A percentile compares a stretch with the other conserved stretches of the same genome.
These are phyloP conservation scores for Castanea crenata DNA, from an alignment of 306 rosid genomes.

Conservation along the genomic window DNA sequence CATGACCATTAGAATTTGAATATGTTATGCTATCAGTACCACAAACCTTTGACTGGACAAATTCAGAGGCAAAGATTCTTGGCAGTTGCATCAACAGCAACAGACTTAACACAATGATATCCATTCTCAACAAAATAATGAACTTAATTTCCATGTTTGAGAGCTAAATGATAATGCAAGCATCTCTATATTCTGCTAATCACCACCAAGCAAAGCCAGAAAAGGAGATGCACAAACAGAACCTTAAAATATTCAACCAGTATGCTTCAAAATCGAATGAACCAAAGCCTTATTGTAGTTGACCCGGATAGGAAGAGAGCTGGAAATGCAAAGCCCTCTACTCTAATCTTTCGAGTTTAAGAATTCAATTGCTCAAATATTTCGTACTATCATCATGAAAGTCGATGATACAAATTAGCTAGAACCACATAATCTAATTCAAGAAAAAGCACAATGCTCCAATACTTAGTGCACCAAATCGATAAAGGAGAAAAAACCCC, in stretches of 20 bases:
- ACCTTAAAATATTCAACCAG: conserved; percentile 21
- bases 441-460: neutral
- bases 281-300: neutral
- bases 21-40: conserved; percentile 43
- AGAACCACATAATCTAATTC: too few relatives aligned
- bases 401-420: neutral
- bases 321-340: neutral
- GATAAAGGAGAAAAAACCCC: conserved; percentile 2
- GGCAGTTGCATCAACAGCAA: conserved; percentile 47
- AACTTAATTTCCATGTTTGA: conserved; percentile 20
- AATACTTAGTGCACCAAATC: conserved; percentile 36
- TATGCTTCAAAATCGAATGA: neutral
- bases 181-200: conserved; percentile 26
- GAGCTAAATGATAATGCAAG: conserved; percentile 18
- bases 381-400: neutral
- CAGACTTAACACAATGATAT: conserved; percentile 30
- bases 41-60: conserved; percentile 50
- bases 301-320: neutral
- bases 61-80: conserved; percentile 42
- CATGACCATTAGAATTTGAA: conserved; percentile 47
- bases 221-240: conserved; percentile 8
- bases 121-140: conserved; percentile 43
- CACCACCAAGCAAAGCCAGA: conserved; percentile 3
- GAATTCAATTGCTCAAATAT: conserved; percentile 4
- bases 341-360: conserved; percentile 3